A percentile compares a stretch with the other conserved stretches of the same genome.
Conservation (phyloP, 306 rosid genomes). For the Echinosophora koreensis region DNA sequence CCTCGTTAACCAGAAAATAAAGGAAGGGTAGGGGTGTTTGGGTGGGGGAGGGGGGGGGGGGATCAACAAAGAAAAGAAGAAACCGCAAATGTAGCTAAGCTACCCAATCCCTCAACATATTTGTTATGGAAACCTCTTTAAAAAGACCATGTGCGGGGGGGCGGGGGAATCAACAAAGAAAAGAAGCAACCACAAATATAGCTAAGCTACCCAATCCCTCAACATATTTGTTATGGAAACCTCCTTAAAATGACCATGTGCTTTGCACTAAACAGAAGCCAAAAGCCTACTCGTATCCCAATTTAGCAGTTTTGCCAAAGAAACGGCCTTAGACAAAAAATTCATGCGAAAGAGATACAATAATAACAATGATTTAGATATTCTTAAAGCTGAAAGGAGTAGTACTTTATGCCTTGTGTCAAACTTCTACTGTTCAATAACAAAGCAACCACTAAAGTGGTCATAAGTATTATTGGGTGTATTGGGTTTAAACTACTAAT, state of each 20-base stretch:
- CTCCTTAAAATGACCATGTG: not conserved
- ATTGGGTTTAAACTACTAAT: slow-evolving; percentile 22
- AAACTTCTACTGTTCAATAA: slow-evolving; percentile 27
- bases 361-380: slow-evolving; percentile 28
- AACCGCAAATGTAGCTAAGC: slow-evolving; percentile 22
- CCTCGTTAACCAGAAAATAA: slow-evolving; percentile 17
- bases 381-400: not conserved
- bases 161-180: no score
- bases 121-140: not conserved
- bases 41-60: no score
- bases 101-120: slow-evolving; percentile 11
- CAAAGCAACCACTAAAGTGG: not conserved
- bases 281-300: not conserved
- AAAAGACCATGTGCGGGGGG: not conserved
- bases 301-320: not conserved
- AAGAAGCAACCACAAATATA: slow-evolving; percentile 13
- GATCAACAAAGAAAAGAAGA: no score
- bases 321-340: not conserved
- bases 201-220: slow-evolving; percentile 27
- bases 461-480: not conserved
- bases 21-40: no score
- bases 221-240: not conserved
- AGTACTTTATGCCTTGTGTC: slow-evolving; percentile 24
- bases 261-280: slow-evolving; percentile 25
- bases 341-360: slow-evolving; percentile 10